These are phyloP conservation scores for Pichia heedii DNA, from an alignment of 805 yeast genomes.

Conservation along the genomic window DNA sequence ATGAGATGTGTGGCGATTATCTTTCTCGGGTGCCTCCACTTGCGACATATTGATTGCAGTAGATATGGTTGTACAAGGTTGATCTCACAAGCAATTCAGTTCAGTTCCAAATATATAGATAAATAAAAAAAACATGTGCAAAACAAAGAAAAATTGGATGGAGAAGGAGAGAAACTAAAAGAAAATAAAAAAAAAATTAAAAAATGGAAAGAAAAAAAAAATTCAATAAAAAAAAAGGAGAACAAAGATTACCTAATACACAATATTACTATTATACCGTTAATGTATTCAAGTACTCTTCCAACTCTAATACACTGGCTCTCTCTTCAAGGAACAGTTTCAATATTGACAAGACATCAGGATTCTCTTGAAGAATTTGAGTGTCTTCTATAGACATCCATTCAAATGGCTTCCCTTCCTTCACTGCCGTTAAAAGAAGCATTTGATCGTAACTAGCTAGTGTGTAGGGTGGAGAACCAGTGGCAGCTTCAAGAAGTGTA, in stretches of 20 bases:
- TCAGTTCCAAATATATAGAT: no score
- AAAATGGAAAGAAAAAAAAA: no score
- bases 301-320: background rate
- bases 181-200: no score
- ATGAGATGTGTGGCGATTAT: background rate
- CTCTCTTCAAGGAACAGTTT: constrained; percentile 24
- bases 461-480: constrained; percentile 37
- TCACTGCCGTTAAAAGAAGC: constrained; percentile 26
- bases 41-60: background rate
- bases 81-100: no score
- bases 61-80: no score
- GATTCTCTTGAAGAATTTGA: constrained; percentile 13
- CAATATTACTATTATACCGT: no score
- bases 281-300: no score
- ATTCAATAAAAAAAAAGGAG: no score
- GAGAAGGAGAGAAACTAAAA: no score
- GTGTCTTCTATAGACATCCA: constrained; percentile 20
- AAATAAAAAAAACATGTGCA: no score
- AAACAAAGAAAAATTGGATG: no score
- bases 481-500: constrained; percentile 35
- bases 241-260: no score
- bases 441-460: constrained; percentile 22
- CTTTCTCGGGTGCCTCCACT: background rate
- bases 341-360: constrained; percentile 16
- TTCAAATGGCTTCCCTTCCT: constrained; percentile 27